phyloP scores from a whole-genome alignment of 2,329 filamentous ascomycete species.

The Cytospora piceae region DNA sequence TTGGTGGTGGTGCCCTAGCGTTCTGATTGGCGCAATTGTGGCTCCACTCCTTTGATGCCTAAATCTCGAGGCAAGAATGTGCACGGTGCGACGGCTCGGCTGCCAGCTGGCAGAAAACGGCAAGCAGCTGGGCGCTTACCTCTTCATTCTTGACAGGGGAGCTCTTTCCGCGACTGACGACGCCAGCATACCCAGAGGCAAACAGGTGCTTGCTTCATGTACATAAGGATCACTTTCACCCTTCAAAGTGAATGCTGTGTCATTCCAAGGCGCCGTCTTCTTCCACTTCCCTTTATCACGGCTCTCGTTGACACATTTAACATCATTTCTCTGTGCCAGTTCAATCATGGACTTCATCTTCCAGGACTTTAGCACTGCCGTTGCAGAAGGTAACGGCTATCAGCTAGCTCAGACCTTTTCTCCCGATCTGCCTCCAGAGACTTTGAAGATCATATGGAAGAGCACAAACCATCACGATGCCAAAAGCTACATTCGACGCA shows the following conservation, averaged over 20 bases:
- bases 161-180: background rate
- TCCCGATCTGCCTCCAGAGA: conserved; percentile 67
- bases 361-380: conserved; percentile 71
- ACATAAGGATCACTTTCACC: background rate
- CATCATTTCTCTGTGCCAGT: background rate
- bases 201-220: background rate
- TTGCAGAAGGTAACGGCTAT: conserved; percentile 68
- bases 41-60: conserved; percentile 32
- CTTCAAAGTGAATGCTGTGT: background rate
- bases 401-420: conserved; percentile 74
- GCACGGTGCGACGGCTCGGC: background rate
- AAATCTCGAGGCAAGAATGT: conserved; percentile 1
- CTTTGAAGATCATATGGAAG: conserved; percentile 71
- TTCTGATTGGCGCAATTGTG: conserved; percentile 25
- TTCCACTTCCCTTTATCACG: background rate
- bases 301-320: background rate
- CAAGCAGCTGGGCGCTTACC: background rate
- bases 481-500: conserved; percentile 71
- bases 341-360: conserved; percentile 73
- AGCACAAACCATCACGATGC: conserved; percentile 69
- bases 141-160: background rate
- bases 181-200: background rate
- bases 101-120: conserved; percentile 11
- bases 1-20: conserved; percentile 22
- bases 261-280: background rate